Percentiles rank a stretch among this genome's conserved stretches.
phyloP scores from a whole-genome alignment of 495 filamentous ascomycete species.

The Immersiella caudata region DNA sequence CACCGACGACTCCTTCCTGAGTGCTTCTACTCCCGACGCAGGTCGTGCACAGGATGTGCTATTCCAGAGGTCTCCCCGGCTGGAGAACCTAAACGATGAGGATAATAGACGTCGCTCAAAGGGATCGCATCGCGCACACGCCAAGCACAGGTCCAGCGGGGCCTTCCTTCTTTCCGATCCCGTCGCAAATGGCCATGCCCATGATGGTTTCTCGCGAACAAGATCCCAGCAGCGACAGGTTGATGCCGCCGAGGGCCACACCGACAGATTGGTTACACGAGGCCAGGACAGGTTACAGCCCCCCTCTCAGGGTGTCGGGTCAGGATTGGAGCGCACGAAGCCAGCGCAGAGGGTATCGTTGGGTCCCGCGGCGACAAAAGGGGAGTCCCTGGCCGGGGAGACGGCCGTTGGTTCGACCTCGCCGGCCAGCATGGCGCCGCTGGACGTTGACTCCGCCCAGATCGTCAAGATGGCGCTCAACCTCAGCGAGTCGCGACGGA shows the following conservation, averaged over 20 bases:
- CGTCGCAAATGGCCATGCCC: slow-evolving; percentile 24
- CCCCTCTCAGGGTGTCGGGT: not conserved
- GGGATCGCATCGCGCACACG: slow-evolving; percentile 38
- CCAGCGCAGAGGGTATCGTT: slow-evolving; percentile 20
- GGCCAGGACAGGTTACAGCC: slow-evolving; percentile 18
- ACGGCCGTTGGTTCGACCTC: slow-evolving; percentile 30
- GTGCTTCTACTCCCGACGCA: slow-evolving; percentile 27
- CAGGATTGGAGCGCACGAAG: not conserved
- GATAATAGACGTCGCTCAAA: slow-evolving; percentile 32
- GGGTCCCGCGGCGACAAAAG: slow-evolving; percentile 23
- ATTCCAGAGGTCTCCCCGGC: slow-evolving; percentile 26
- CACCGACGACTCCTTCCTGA: slow-evolving; percentile 21
- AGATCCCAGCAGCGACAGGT: slow-evolving; percentile 23
- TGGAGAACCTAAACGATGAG: slow-evolving; percentile 23
- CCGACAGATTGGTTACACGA: slow-evolving; percentile 4
- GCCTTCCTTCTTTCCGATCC: slow-evolving; percentile 50
- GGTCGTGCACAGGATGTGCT: not conserved
- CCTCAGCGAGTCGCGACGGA: slow-evolving; percentile 78
- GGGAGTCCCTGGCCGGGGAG: slow-evolving; percentile 26
- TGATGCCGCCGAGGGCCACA: slow-evolving; percentile 23
- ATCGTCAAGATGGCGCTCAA: slow-evolving; percentile 90
- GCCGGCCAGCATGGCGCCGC: slow-evolving; percentile 25
- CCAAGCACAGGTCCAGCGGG: slow-evolving; percentile 48
- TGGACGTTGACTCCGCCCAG: slow-evolving; percentile 77
- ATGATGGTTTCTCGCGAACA: slow-evolving; percentile 8